Base-by-base conservation (phyloP, 2,329 filamentous ascomycete genomes). In the Corinectria fuckeliana region DNA sequence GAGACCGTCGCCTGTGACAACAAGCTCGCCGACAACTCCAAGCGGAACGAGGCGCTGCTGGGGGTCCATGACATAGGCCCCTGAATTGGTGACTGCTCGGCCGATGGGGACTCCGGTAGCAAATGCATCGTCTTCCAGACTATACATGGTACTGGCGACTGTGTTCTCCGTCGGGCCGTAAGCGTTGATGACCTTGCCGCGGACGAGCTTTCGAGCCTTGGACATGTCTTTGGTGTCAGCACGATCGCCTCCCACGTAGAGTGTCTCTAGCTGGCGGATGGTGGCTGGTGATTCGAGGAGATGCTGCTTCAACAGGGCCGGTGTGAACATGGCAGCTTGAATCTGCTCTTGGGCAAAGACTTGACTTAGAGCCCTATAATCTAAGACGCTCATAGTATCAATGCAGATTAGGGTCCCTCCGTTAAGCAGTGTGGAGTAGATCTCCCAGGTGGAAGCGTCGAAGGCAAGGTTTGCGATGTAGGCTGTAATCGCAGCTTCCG, bases 21-120 rank as follows among this genome's bases (percentile, higher is more conserved):
- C 56, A 3, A 74, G 65, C 42, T 74, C 71, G 0, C 71, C 71
- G 5, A 74, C 25, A 0, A 71, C 67, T 7, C 71, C 71, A 1
- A 64, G 32, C 2, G 71, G 69, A 0, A 72, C 67, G 1, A 71
- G 63, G 3, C 54, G 65, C 11, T 63, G 64, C 2, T 66, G 50
- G 3, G 50, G 30, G 51, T 72, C 69, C 68, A 72, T 69, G 9
- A 72, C 53, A 26, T 63, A 59, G 2, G 66, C 63, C 0, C 64
- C 66, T 1, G 68, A 68, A 50, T 68, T 64, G 53, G 30, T 56
- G 38, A 70, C 26, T 7, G 65, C 50, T 13, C 49, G 47, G 4
- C 68, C 68, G 18, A 69, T 67, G 2, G 68, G 65, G 1, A 68
- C 61, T 8, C 66, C 61, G 14, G 61, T 61, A n/a, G 20, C 34